Conservation (phyloP, 768 basidiomycete species). For the Lactifluus volemus region DNA sequence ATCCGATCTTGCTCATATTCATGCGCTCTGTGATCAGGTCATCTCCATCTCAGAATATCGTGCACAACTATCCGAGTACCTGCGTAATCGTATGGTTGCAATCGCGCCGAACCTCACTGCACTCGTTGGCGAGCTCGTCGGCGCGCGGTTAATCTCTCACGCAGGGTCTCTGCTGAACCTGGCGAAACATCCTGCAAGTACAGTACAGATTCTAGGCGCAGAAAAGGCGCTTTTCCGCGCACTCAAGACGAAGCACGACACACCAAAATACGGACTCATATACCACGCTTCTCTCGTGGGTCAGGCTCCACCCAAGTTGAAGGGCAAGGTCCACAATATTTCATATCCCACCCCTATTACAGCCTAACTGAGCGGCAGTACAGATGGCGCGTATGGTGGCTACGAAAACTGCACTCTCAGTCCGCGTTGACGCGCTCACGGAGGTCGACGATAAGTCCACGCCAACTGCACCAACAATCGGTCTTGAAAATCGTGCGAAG, state of each 20-base stretch:
- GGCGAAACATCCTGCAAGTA: constrained; percentile 72
- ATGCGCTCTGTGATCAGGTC: constrained; percentile 95
- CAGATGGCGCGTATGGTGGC: constrained; percentile 99
- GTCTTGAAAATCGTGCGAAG: constrained; percentile 89
- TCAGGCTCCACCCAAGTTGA: constrained; percentile 94
- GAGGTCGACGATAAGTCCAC: constrained; percentile 89
- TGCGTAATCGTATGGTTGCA: constrained; percentile 95
- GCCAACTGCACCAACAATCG: constrained; percentile 72
- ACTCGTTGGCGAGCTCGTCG: constrained; percentile 69
- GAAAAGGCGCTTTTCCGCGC: constrained; percentile 74
- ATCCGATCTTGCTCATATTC: constrained; percentile 92
- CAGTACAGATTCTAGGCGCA: constrained; percentile 68
- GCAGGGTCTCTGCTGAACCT: constrained; percentile 63
- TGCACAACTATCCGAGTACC: constrained; percentile 89
- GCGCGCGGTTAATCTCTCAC: constrained; percentile 66
- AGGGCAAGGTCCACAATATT: constrained; percentile 68
- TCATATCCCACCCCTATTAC: not conserved
- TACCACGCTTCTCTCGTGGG: constrained; percentile 98
- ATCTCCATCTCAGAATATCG: constrained; percentile 95
- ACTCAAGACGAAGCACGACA: constrained; percentile 82
- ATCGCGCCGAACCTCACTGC: constrained; percentile 96
- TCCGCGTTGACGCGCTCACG: constrained; percentile 95
- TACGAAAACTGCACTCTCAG: constrained; percentile 93
- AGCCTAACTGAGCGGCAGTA: not conserved
- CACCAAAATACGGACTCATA: constrained; percentile 98